Percentiles rank a stretch among this genome's conserved stretches.
These are phyloP conservation scores for Sodiomyces alkalinus DNA, from an alignment of 2,329 filamentous ascomycete species.

Conservation along the genomic window DNA sequence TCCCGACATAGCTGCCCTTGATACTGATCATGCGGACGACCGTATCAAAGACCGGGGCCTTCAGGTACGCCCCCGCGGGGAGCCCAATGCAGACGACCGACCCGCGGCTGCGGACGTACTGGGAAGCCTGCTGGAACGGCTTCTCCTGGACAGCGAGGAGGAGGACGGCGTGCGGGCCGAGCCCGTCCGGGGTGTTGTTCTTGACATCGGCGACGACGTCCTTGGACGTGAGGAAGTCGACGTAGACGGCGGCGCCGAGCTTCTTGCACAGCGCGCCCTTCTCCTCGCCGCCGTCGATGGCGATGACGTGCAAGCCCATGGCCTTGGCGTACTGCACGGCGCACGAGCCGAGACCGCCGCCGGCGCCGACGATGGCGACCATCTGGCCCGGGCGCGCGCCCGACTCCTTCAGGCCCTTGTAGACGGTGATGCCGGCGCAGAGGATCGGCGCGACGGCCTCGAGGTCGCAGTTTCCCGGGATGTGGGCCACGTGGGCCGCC, in stretches of 20 bases:
- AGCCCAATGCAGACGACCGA: conserved; percentile 81
- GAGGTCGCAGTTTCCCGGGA: conserved; percentile 62
- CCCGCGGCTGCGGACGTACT: conserved; percentile 72
- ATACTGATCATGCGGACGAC: conserved; percentile 85
- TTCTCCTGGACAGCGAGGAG: conserved; percentile 77
- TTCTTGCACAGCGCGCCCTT: conserved; percentile 56
- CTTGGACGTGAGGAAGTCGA: conserved; percentile 66
- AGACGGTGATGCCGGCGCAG: conserved; percentile 76
- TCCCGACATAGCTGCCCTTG: conserved; percentile 87
- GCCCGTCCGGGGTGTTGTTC: conserved; percentile 60
- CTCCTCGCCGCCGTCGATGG: conserved; percentile 71
- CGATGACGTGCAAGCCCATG: conserved; percentile 71
- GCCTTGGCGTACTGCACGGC: conserved; percentile 81
- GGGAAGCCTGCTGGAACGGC: conserved; percentile 88
- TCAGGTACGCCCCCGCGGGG: conserved; percentile 63
- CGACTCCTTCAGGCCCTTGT: conserved; percentile 84
- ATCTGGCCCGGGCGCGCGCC: conserved; percentile 58
- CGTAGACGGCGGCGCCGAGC: conserved; percentile 57
- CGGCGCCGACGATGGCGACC: conserved; percentile 75
- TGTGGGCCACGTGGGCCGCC: conserved; percentile 67
- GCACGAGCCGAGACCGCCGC: conserved; percentile 66
- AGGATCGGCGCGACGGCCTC: conserved; percentile 68
- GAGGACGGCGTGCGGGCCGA: conserved; percentile 77
- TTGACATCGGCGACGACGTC: conserved; percentile 78
- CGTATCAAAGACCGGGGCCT: conserved; percentile 76